A percentile compares a stretch with the other conserved stretches of the same genome.
These are phyloP conservation scores for Oryza officinalis DNA, from an alignment of 176 grass and related monocot species.

Conservation along the genomic window DNA sequence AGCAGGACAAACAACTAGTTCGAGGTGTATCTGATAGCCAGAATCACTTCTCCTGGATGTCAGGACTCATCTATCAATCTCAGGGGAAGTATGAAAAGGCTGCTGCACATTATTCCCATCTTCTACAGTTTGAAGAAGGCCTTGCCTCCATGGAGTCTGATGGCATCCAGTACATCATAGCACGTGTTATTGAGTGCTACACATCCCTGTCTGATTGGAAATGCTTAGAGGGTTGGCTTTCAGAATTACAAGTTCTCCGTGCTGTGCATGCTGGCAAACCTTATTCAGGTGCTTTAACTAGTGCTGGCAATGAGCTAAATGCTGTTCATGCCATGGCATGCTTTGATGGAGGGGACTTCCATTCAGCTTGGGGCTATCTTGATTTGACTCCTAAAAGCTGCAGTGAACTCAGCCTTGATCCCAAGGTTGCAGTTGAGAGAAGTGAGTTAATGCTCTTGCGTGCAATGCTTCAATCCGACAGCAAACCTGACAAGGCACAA, in stretches of 20 bases:
- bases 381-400: slow-evolving; percentile 94
- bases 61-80: slow-evolving; percentile 85
- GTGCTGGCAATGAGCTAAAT: slow-evolving; percentile 89
- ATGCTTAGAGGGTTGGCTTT: slow-evolving; percentile 89
- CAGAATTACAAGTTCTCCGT: slow-evolving; percentile 89
- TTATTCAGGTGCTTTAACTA: slow-evolving; percentile 94
- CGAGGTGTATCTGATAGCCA: slow-evolving; percentile 44
- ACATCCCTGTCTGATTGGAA: slow-evolving; percentile 95
- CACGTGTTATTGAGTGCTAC: slow-evolving; percentile 89
- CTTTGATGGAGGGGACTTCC: slow-evolving; percentile 85
- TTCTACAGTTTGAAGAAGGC: slow-evolving; percentile 83
- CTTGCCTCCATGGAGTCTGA: slow-evolving; percentile 83
- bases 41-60: slow-evolving; percentile 84
- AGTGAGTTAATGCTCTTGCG: slow-evolving; percentile 94
- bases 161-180: slow-evolving; percentile 89
- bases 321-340: slow-evolving; percentile 85
- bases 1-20: slow-evolving; percentile 51
- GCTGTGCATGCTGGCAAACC: slow-evolving; percentile 88
- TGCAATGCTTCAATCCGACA: slow-evolving; percentile 76
- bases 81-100: slow-evolving; percentile 93
- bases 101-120: slow-evolving; percentile 86
- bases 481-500: slow-evolving; percentile 41
- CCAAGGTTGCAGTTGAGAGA: slow-evolving; percentile 87
- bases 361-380: slow-evolving; percentile 85
- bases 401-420: slow-evolving; percentile 84